Base-by-base conservation (phyloP, 768 basidiomycete genomes). In the Russula abietina region DNA sequence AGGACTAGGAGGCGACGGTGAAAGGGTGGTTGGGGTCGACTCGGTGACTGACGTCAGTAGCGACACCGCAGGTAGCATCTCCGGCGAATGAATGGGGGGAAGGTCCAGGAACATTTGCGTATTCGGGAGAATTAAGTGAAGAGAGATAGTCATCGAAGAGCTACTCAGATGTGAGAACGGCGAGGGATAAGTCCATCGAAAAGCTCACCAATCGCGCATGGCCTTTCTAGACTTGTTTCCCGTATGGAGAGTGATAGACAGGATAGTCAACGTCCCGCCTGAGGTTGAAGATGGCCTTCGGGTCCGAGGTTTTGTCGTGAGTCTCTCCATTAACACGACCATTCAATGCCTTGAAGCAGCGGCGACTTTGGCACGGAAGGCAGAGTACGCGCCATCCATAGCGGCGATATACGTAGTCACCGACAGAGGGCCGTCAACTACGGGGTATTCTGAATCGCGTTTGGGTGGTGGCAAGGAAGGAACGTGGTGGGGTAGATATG, bases 221-320 rank as follows among this genome's bases (percentile, higher is more conserved):
- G 49, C 92, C 94, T 78, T 98, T 99, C 75, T 97, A 90, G 58
- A 97, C 95, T 73, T 97, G 91, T 79, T 99, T 99, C 78, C 97
- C 96, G 75, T 98, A 99, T 0, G 97, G 97, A 62, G 88, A 89
- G 81, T 99, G 97, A 86, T 98, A 95, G 69, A 95, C 85, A 67
- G 89, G 82, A 73, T 92, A 98, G 77, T 98, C 96, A 70, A 97
- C 83, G 68, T 86, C 83, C 56, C 88, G 86, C 36, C 56, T 64
- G 24, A 67, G 67, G 9, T 89, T 88, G 77, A 93, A 91, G 36
- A 78, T 69, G 2, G 77, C 68, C 41, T 72, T 71, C 14, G 78
- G 75, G 26, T 71, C 73, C 1, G 74, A 66, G 2, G 76, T 73
- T 62, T 79, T 79, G 22, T 76, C 72, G 5, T 74, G 70, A 54